Percentiles rank a stretch among this genome's conserved stretches.
Evolutionary conservation across 495 filamentous ascomycete genomes (phyloP).

Genomic region (Penicillium bovifimosum): DNA sequence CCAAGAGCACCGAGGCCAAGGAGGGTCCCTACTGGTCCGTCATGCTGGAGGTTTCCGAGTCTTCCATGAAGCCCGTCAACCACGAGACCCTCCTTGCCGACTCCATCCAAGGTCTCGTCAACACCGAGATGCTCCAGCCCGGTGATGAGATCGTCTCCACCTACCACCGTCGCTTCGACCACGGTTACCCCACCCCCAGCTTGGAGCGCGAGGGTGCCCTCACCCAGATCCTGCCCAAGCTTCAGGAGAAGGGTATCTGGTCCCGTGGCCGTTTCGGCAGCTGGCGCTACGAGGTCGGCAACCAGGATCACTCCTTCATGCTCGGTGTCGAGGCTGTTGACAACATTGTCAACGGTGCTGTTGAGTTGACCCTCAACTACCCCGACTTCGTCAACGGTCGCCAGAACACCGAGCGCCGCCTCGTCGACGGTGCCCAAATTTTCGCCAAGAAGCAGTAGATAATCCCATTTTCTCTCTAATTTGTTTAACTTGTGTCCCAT

Average conservation of each 20-base stretch:
- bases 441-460: conserved; percentile 50
- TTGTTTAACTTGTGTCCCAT: conserved; percentile 12
- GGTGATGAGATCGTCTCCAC: conserved; percentile 94
- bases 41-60: conserved; percentile 98
- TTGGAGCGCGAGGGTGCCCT: conserved; percentile 95
- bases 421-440: conserved; percentile 69
- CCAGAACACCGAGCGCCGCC: conserved; percentile 79
- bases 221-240: conserved; percentile 84
- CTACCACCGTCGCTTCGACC: conserved; percentile 98
- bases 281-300: conserved; percentile 96
- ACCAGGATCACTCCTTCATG: conserved; percentile 99
- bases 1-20: conserved; percentile 59
- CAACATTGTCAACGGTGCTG: conserved; percentile 87
- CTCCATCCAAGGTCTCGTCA: conserved; percentile 92
- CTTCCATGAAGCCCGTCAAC: conserved; percentile 89
- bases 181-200: conserved; percentile 94
- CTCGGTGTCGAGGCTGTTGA: conserved; percentile 95
- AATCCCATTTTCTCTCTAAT: conserved; percentile 11
- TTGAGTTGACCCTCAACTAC: conserved; percentile 96
- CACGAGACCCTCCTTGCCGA: conserved; percentile 74
- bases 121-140: conserved; percentile 90
- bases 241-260: conserved; percentile 86
- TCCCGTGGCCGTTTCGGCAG: conserved; percentile 95
- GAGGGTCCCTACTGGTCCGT: conserved; percentile 98
- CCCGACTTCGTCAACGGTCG: conserved; percentile 96